phyloP scores from a whole-genome alignment of 2,329 filamentous ascomycete genomes.

The Geosmithia flava region DNA sequence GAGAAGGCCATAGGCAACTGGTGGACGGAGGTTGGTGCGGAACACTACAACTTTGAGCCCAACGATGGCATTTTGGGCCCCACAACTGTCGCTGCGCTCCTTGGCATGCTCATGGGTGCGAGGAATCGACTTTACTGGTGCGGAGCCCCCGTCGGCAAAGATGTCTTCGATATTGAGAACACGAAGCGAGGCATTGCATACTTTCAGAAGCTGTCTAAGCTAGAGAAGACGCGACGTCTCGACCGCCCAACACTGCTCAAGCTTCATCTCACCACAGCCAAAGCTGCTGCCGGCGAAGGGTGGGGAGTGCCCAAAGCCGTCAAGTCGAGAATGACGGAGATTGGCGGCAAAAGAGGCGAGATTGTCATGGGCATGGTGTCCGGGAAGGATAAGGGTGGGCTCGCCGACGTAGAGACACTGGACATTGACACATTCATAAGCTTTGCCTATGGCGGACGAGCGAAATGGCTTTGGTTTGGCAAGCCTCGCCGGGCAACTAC shows the following conservation, averaged over 20 bases:
- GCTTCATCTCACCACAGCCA: conserved; percentile 74
- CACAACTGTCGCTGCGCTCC: conserved; percentile 75
- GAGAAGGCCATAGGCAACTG: conserved; percentile 84
- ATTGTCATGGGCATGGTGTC: conserved; percentile 93
- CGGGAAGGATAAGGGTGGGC: conserved; percentile 74
- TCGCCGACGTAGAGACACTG: conserved; percentile 84
- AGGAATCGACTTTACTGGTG: conserved; percentile 79
- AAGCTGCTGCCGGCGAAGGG: conserved; percentile 77
- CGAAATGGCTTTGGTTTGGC: conserved; percentile 92
- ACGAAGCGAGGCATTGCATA: conserved; percentile 76
- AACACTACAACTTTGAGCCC: conserved; percentile 86
- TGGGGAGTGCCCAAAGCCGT: conserved; percentile 91
- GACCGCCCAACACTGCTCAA: conserved; percentile 74
- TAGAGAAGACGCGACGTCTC: conserved; percentile 65
- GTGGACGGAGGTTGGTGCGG: conserved; percentile 89
- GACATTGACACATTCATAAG: conserved; percentile 77
- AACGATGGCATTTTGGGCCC: conserved; percentile 87
- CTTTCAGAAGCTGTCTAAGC: conserved; percentile 82
- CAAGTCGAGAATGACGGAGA: conserved; percentile 87
- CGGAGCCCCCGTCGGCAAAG: conserved; percentile 75
- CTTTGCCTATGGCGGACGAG: conserved; percentile 65
- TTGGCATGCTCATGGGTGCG: conserved; percentile 82
- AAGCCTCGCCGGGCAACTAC: conserved; percentile 59
- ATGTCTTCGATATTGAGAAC: conserved; percentile 74
- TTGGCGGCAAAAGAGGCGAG: conserved; percentile 87